Evolutionary conservation across 441 rosid genomes (phyloP), one percentile per base, ranked within the genome.

Genomic region (Theobroma grandiflorum): DNA sequence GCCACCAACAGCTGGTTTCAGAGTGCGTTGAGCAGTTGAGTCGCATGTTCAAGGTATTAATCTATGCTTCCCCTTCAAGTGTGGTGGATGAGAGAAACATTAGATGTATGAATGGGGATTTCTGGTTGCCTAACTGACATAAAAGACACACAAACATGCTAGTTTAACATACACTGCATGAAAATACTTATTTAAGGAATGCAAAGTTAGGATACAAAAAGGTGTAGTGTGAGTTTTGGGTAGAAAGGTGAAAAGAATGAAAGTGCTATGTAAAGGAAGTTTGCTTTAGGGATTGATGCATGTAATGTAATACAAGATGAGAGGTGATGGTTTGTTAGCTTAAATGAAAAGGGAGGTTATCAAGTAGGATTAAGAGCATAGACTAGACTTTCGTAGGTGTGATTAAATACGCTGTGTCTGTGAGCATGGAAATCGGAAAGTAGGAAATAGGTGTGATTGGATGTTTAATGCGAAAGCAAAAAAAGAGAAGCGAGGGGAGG

Each of bases 11-110:
- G 16, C 83, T 97, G 59, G 98, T 95, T 45, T 83, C 85, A 9
- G 98, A 92, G 86, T 95, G 99, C 74, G 98, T 97, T 1, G 98
- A 93, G 88, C 99, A 94, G 79, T 84, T 97, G 73, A 93, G 94
- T 80, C 92, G 97, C 67, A 93, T 93, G 99, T 95, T 97, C 82
- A 97, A 95, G 96, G 99, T 95, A 83, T 35, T 72, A 62, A 3
- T 35, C 45, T 26, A 71, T 0, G 52, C 31, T 5, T 61, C 50
- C 10, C 7, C 62, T 33, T 12, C 8, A 6, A 14, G 35, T 78
- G n/a, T 20, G 22, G 35, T 15, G 6, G 5, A 14, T 33, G 31
- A 47, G 9, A 62, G 43, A 18, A 3, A 15, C 40, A 31, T 26
- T 49, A 8, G 57, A 49, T 16, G 15, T 3, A 31, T 15, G 11